A percentile compares a stretch with the other conserved stretches of the same genome.
phyloP scores from a whole-genome alignment of 257 asterid species.

The Solanum infundibuliforme region DNA sequence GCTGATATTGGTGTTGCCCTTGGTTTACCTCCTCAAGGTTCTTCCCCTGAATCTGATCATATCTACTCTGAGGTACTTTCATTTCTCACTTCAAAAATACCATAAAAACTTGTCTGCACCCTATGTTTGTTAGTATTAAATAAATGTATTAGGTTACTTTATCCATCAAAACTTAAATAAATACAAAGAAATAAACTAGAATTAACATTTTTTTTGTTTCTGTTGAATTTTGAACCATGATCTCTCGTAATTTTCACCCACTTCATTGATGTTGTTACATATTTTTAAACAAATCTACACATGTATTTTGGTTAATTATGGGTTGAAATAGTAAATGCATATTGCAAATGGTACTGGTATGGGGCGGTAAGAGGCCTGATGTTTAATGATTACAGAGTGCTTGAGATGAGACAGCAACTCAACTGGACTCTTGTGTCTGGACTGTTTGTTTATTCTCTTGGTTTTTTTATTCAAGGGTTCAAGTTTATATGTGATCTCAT shows the following conservation, averaged over 20 bases:
- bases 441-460: no score
- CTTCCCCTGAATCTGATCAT: slow-evolving; percentile 64
- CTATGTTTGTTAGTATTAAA: no score
- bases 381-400: not conserved
- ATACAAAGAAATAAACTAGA: no score
- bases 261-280: not conserved
- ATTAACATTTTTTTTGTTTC: not conserved
- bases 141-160: rapidly evolving
- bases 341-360: not conserved
- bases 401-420: not conserved
- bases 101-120: not conserved
- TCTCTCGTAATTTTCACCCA: not conserved
- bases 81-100: not conserved
- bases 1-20: slow-evolving; percentile 79
- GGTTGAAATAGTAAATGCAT: not conserved
- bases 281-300: not conserved
- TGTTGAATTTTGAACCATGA: no score
- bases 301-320: not conserved
- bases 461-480: no score
- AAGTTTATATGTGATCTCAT: slow-evolving; percentile 1
- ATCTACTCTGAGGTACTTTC: slow-evolving; percentile 61
- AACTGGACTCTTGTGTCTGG: not conserved
- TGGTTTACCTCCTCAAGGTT: slow-evolving; percentile 68
- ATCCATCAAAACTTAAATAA: not conserved
- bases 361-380: not conserved